Evolutionary conservation across 352 stramenopile species (phyloP).

Genomic region (Bremia lactucae): DNA sequence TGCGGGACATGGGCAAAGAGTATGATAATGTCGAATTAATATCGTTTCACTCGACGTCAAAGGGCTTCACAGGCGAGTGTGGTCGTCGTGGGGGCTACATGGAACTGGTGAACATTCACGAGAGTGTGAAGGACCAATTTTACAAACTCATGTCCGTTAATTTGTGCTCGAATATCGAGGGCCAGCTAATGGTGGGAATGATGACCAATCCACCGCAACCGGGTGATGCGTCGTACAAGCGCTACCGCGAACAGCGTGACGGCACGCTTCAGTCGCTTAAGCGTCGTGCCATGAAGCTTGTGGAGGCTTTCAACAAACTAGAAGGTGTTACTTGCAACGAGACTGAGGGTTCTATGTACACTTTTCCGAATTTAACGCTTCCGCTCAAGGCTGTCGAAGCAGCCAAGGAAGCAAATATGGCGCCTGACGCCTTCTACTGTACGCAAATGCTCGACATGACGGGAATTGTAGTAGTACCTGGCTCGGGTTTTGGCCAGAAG

Average conservation of each 20-base stretch:
- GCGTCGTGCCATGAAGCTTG: conserved; percentile 88
- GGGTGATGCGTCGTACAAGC: conserved; percentile 84
- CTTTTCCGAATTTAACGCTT: conserved; percentile 92
- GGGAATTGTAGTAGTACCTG: conserved; percentile 96
- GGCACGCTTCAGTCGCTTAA: conserved; percentile 91
- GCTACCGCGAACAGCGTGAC: conserved; percentile 86
- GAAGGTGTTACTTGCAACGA: conserved; percentile 95
- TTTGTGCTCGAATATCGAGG: conserved; percentile 94
- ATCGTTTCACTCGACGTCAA: conserved; percentile 97
- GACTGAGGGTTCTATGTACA: conserved; percentile 97
- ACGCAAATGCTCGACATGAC: conserved; percentile 92
- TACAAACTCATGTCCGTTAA: conserved; percentile 98
- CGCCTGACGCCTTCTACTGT: conserved; percentile 95
- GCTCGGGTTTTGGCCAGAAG: conserved; percentile 95
- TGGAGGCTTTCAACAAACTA: conserved; percentile 90
- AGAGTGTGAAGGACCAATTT: conserved; percentile 90
- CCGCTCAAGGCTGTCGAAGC: conserved; percentile 79
- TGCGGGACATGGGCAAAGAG: conserved; percentile 79
- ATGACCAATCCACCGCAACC: conserved; percentile 94
- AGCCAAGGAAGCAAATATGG: conserved; percentile 58
- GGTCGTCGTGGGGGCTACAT: conserved; percentile 94
- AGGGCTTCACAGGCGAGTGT: conserved; percentile 98
- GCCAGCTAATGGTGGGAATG: conserved; percentile 95
- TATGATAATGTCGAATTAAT: conserved; percentile 92
- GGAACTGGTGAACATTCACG: conserved; percentile 91